These are phyloP conservation scores for Corymbia citriodora DNA, from an alignment of 441 rosid genomes.

Conservation along the genomic window DNA sequence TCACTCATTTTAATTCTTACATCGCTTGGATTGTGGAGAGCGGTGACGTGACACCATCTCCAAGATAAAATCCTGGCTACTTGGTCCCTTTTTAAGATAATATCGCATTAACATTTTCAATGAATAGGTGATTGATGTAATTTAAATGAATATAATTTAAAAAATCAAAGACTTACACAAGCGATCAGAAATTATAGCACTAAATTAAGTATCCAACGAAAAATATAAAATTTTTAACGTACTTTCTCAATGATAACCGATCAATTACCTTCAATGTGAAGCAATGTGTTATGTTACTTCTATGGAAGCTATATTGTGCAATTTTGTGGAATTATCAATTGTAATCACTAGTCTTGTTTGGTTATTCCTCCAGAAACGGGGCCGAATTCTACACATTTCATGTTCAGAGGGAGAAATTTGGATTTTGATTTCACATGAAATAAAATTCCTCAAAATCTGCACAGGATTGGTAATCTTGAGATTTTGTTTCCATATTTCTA, in stretches of 20 bases:
- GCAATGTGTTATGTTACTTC: background rate
- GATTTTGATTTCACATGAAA: fast-evolving
- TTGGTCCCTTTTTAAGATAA: no score
- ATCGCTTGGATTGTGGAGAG: no score
- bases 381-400: background rate
- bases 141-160: no score
- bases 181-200: fast-evolving
- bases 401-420: background rate
- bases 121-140: no score
- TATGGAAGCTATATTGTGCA: background rate
- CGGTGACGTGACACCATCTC: no score
- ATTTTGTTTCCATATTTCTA: background rate
- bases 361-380: background rate
- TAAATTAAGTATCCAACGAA: fast-evolving
- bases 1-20: no score
- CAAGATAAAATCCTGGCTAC: background rate
- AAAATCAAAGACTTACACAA: background rate
- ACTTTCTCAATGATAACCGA: fast-evolving
- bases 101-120: fast-evolving
- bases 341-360: background rate
- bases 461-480: fast-evolving
- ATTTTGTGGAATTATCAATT: background rate
- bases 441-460: background rate
- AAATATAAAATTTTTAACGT: background rate
- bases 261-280: background rate